phyloP scores from a whole-genome alignment of 1,139 yeast genomes.

The Sugiyamaella neomexicana region DNA sequence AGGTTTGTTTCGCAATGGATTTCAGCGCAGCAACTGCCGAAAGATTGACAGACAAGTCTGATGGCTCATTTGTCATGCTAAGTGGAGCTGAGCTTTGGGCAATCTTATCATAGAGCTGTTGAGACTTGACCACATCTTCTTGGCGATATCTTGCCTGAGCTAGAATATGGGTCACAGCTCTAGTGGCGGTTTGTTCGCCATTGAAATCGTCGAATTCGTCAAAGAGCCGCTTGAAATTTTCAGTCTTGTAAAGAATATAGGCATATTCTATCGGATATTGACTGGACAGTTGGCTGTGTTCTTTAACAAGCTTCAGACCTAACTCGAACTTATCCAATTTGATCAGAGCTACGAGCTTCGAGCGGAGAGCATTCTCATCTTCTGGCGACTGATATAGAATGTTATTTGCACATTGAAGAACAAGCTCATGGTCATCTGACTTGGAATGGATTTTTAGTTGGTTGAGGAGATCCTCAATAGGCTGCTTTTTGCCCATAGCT shows the following conservation, averaged over 20 bases:
- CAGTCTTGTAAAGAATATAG: conserved; percentile 70
- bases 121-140: conserved; percentile 60
- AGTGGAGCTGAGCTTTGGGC: conserved; percentile 33
- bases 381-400: conserved; percentile 47
- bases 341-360: conserved; percentile 68
- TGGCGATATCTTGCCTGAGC: conserved; percentile 77
- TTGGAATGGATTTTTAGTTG: conserved; percentile 50
- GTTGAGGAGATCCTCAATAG: conserved; percentile 41
- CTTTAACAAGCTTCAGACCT: conserved; percentile 49
- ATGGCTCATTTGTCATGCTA: conserved; percentile 36
- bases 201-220: conserved; percentile 33
- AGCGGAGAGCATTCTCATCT: conserved; percentile 56
- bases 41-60: conserved; percentile 69
- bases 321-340: conserved; percentile 65
- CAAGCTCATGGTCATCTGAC: conserved; percentile 51
- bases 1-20: conserved; percentile 24
- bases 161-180: conserved; percentile 59
- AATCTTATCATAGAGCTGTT: conserved; percentile 54
- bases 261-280: conserved; percentile 51
- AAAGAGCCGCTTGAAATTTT: conserved; percentile 47
- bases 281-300: conserved; percentile 18
- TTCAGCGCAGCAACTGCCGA: conserved; percentile 65
- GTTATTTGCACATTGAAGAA: conserved; percentile 47
- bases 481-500: conserved; percentile 21
- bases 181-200: background rate